Evolutionary conservation across 371 early-diverging fungal species (phyloP), one percentile per base, ranked within the genome.

Genomic region (Basidiobolus meristosporus): DNA sequence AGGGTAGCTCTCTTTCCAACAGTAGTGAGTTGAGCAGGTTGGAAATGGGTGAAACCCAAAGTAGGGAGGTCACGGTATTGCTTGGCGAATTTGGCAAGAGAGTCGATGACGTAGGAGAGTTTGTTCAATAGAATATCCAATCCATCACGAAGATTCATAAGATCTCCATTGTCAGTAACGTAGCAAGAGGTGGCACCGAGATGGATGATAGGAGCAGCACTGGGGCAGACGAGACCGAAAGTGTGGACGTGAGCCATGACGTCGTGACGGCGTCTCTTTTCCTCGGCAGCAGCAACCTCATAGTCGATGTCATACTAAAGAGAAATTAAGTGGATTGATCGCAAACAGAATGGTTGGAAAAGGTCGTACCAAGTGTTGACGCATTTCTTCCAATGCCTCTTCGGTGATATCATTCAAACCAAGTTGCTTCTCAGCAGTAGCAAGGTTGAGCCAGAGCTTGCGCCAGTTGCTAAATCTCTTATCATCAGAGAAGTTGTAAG

Each of bases 171-270:
- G 57, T 96, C 97, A 15, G 93, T 92, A 18, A 96, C 92, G 59
- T 82, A 93, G 68, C 97, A 96, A 38, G 89, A 88, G 19, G 97
- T 96, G 11, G 97, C 97, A 31, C 97, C 97, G 50, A 96, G 62
- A 53, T 96, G 97, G 53, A 96, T 96, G 44, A 96, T 90, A 36
- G 76, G 79, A 7, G 92, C 92, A 17, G 97, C 95, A 26, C 59
- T 65, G 38, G 97, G 95, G 40, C 78, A 77, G n/a, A 76, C 89
- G 5, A 83, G 60, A 23, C 93, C 93, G 63, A 89, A 97, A 5
- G 91, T 81, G 56, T 92, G 91, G 14, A 89, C 88, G 44, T 90
- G 90, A 20, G 90, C 93, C 95, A 97, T 97, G 23, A 97, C 97
- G 57, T 97, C 97, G 63, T 97, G 97, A 30, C 95, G 74, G 31